Conservation (phyloP, 2,329 filamentous ascomycete species). For the Alternaria atra region DNA sequence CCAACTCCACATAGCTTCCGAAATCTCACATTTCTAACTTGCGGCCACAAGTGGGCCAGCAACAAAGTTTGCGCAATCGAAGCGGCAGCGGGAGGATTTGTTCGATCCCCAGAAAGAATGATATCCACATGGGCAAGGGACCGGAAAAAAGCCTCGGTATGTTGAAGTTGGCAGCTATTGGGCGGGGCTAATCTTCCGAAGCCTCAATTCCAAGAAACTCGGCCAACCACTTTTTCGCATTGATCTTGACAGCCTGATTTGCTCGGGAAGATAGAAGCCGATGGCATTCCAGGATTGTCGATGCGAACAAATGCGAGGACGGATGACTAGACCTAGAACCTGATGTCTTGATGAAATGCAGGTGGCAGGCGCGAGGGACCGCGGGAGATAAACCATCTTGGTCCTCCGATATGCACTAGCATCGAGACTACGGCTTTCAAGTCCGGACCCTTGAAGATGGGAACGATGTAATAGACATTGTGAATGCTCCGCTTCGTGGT, state of each 20-base stretch:
- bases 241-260: constrained; percentile 10
- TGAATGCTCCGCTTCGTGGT: neutral
- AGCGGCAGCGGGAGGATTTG: constrained; percentile 13
- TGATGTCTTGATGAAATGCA: neutral
- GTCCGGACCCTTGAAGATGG: neutral
- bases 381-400: constrained; percentile 5
- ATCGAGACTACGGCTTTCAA: neutral
- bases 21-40: neutral
- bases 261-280: constrained; percentile 1
- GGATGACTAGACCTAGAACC: neutral
- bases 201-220: neutral
- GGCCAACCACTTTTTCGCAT: constrained; percentile 5
- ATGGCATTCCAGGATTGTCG: neutral
- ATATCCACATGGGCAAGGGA: constrained; percentile 7
- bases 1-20: constrained; percentile 6
- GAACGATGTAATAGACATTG: neutral
- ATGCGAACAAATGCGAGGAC: neutral
- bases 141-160: constrained; percentile 1
- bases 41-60: constrained; percentile 2
- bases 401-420: neutral
- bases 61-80: constrained; percentile 3
- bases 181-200: neutral
- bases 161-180: constrained; percentile 1
- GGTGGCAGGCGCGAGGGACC: neutral
- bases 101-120: constrained; percentile 7